Evolutionary conservation across 1,284 basidiomycete species (phyloP).

Genomic region (Heimioporus retisporus): DNA sequence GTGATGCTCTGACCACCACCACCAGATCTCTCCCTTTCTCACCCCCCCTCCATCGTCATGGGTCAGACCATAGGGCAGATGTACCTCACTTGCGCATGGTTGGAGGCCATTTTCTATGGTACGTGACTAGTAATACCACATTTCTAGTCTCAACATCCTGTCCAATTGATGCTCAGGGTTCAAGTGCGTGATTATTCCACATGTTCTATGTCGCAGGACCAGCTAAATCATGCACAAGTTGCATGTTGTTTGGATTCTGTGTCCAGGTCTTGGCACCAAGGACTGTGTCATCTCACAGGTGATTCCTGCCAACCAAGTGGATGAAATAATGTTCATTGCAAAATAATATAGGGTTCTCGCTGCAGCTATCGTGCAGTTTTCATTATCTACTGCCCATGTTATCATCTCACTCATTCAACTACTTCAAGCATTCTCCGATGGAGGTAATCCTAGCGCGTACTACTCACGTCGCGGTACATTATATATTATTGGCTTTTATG

Average conservation of each 20-base stretch:
- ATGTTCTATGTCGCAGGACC: background rate
- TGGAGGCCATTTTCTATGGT: constrained; percentile 32
- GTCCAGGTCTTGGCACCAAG: constrained; percentile 22
- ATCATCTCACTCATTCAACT: constrained; percentile 25
- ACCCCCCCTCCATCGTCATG: constrained; percentile 11
- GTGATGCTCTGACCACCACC: no score
- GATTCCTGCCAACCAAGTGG: background rate
- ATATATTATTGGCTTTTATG: constrained; percentile 25
- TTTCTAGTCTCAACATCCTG: no score
- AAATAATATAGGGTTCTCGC: constrained; percentile 14
- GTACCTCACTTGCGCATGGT: constrained; percentile 26
- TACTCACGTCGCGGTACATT: constrained; percentile 16
- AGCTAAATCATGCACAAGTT: constrained; percentile 19
- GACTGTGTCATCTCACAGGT: constrained; percentile 21
- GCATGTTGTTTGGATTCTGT: constrained; percentile 30
- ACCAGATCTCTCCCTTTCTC: background rate
- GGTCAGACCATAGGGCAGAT: constrained; percentile 26
- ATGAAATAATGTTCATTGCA: background rate
- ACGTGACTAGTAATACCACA: background rate
- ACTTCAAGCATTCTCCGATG: constrained; percentile 25
- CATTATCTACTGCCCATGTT: constrained; percentile 26
- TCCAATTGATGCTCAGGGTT: constrained; percentile 15
- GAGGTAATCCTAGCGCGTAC: constrained; percentile 17
- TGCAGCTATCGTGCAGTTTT: constrained; percentile 30
- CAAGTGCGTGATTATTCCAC: constrained; percentile 21